phyloP scores from a whole-genome alignment of 2,329 filamentous ascomycete genomes.

The Cladorrhinum sp. region DNA sequence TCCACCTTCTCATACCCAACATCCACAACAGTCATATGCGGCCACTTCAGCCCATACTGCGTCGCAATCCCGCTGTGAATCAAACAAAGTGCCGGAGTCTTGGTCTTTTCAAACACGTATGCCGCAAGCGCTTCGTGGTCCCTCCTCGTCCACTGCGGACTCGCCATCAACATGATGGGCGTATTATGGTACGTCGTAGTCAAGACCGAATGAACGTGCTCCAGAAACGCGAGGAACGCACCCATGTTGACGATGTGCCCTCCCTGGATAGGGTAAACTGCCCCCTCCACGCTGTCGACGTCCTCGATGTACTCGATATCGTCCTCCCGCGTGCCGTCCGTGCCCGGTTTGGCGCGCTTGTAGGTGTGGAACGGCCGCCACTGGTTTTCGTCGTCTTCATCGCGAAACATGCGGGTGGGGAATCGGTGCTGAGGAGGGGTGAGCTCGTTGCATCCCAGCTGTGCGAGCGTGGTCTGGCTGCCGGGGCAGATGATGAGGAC shows the following conservation, averaged over 20 bases:
- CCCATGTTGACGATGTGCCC: slow-evolving; percentile 87
- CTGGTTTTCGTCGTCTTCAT: slow-evolving; percentile 58
- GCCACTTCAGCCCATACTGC: slow-evolving; percentile 74
- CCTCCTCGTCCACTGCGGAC: slow-evolving; percentile 84
- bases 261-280: slow-evolving; percentile 75
- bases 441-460: slow-evolving; percentile 86
- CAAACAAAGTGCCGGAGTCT: slow-evolving; percentile 85
- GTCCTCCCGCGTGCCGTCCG: slow-evolving; percentile 47
- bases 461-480: slow-evolving; percentile 85
- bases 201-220: slow-evolving; percentile 84
- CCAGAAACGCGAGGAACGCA: slow-evolving; percentile 88
- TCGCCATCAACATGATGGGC: slow-evolving; percentile 83
- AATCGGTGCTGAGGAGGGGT: slow-evolving; percentile 85
- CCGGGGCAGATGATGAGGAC: slow-evolving; percentile 73
- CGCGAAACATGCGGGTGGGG: slow-evolving; percentile 91
- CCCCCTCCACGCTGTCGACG: slow-evolving; percentile 80
- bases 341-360: slow-evolving; percentile 52
- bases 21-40: slow-evolving; percentile 82
- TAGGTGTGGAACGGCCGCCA: slow-evolving; percentile 74
- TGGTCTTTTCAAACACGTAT: slow-evolving; percentile 97
- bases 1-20: slow-evolving; percentile 92
- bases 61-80: slow-evolving; percentile 87
- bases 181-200: slow-evolving; percentile 95
- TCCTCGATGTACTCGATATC: slow-evolving; percentile 73
- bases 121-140: slow-evolving; percentile 86